Evolutionary conservation across 495 filamentous ascomycete species (phyloP).

Genomic region (Wilcoxina mikolae): DNA sequence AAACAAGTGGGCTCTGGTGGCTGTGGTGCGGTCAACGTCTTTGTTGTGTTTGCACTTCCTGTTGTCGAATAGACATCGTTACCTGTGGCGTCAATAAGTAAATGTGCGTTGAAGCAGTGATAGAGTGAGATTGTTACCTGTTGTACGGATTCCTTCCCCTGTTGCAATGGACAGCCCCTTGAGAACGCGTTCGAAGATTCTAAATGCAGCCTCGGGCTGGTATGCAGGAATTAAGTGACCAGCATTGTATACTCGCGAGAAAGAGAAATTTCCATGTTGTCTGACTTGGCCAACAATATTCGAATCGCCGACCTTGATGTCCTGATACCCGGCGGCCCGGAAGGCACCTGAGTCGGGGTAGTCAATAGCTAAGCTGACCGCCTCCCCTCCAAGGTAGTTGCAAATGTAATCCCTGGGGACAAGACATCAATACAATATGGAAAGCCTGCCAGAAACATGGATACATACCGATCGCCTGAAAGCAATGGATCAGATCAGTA

Average conservation of each 20-base stretch:
- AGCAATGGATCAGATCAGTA: slow-evolving; percentile 13
- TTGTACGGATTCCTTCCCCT: slow-evolving; percentile 29
- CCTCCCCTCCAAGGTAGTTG: slow-evolving; percentile 53
- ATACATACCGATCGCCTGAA: background rate
- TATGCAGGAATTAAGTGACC: slow-evolving; percentile 61
- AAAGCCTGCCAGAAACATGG: slow-evolving; percentile 27
- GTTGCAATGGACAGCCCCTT: slow-evolving; percentile 46
- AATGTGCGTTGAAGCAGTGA: background rate
- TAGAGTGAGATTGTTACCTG: background rate
- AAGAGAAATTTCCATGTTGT: slow-evolving; percentile 54
- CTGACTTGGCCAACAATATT: slow-evolving; percentile 50
- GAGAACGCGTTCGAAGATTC: slow-evolving; percentile 45
- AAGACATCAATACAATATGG: background rate
- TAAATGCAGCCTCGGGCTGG: slow-evolving; percentile 46
- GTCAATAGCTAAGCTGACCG: slow-evolving; percentile 41
- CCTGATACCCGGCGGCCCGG: slow-evolving; percentile 42
- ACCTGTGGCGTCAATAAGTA: background rate
- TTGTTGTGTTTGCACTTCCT: slow-evolving; percentile 38
- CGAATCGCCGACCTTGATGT: slow-evolving; percentile 37
- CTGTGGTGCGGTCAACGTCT: slow-evolving; percentile 32
- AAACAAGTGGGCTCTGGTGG: slow-evolving; percentile 41
- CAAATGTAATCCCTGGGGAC: slow-evolving; percentile 44
- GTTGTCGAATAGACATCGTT: slow-evolving; percentile 36
- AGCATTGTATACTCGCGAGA: slow-evolving; percentile 52
- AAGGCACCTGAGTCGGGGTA: slow-evolving; percentile 32